Evolutionary conservation across 805 yeast genomes (phyloP).

Genomic region (Wickerhamiella shivajii): DNA sequence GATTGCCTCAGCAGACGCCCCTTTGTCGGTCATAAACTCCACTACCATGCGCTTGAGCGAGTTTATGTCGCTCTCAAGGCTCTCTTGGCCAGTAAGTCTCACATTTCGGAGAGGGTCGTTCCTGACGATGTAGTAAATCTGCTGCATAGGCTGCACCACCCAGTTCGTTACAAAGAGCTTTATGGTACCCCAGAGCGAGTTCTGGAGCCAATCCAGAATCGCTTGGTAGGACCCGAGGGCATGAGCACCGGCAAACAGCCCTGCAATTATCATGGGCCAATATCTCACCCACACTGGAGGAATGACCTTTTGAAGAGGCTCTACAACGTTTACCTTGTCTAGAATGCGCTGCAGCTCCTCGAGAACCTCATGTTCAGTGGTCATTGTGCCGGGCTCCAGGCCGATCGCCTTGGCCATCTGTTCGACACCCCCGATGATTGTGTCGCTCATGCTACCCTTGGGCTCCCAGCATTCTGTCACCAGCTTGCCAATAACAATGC

Average conservation of each 20-base stretch:
- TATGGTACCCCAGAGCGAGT: conserved; percentile 48
- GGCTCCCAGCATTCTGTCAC: conserved; percentile 7
- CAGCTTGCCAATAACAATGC: conserved; percentile 12
- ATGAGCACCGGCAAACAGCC: conserved; percentile 22
- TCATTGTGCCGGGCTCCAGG: neutral
- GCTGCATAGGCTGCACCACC: conserved; percentile 61
- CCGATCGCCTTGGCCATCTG: conserved; percentile 8
- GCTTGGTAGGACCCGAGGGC: conserved; percentile 38
- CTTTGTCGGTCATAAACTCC: conserved; percentile 40
- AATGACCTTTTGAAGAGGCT: neutral
- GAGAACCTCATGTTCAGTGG: conserved; percentile 11
- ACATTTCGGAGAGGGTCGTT: conserved; percentile 65
- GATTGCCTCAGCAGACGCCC: conserved; percentile 12
- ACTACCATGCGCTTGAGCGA: conserved; percentile 80
- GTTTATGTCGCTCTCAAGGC: conserved; percentile 61
- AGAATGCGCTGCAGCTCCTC: conserved; percentile 13
- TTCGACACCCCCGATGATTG: conserved; percentile 1
- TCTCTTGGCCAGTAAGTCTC: conserved; percentile 65
- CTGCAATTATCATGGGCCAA: conserved; percentile 46
- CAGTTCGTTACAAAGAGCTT: conserved; percentile 64
- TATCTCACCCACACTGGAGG: conserved; percentile 30
- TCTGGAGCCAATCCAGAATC: conserved; percentile 41
- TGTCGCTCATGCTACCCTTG: neutral
- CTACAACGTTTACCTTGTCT: conserved; percentile 5
- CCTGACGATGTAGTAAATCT: conserved; percentile 64